A percentile compares a stretch with the other conserved stretches of the same genome.
These are phyloP conservation scores for Ustilago tritici DNA, from an alignment of 1,284 basidiomycete species.

Conservation along the genomic window DNA sequence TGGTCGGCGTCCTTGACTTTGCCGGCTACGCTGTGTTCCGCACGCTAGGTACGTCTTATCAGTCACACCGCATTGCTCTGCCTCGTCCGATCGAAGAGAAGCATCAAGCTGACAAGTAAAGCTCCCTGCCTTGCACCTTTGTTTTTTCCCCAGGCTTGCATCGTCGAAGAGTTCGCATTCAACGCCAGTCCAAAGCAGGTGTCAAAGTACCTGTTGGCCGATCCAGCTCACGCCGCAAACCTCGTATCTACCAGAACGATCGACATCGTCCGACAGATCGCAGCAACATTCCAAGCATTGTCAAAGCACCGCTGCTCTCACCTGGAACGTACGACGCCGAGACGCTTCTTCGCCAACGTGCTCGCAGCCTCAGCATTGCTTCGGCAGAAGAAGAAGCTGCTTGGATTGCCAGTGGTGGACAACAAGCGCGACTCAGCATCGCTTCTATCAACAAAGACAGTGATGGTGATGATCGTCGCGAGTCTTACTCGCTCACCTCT, in stretches of 20 bases:
- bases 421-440: constrained; percentile 44
- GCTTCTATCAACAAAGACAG: constrained; percentile 12
- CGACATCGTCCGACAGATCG: constrained; percentile 41
- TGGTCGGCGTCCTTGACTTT: constrained; percentile 57
- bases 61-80: background rate
- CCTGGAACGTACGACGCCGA: constrained; percentile 64
- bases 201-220: constrained; percentile 19
- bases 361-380: constrained; percentile 46
- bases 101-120: background rate
- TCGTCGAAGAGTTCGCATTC: constrained; percentile 53
- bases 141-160: constrained; percentile 35
- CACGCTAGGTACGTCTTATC: constrained; percentile 54
- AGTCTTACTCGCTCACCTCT: constrained; percentile 11
- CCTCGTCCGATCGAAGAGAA: background rate
- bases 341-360: constrained; percentile 58
- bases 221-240: constrained; percentile 23
- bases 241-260: constrained; percentile 35
- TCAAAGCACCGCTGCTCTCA: constrained; percentile 51
- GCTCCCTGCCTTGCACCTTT: background rate
- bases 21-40: constrained; percentile 64
- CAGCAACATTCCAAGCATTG: constrained; percentile 42
- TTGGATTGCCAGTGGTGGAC: constrained; percentile 56
- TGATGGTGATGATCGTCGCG: constrained; percentile 12
- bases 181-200: constrained; percentile 26
- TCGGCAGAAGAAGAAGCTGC: constrained; percentile 50